phyloP scores from a whole-genome alignment of 2,329 filamentous ascomycete genomes.

The Aspergillus pseudotamarii region DNA sequence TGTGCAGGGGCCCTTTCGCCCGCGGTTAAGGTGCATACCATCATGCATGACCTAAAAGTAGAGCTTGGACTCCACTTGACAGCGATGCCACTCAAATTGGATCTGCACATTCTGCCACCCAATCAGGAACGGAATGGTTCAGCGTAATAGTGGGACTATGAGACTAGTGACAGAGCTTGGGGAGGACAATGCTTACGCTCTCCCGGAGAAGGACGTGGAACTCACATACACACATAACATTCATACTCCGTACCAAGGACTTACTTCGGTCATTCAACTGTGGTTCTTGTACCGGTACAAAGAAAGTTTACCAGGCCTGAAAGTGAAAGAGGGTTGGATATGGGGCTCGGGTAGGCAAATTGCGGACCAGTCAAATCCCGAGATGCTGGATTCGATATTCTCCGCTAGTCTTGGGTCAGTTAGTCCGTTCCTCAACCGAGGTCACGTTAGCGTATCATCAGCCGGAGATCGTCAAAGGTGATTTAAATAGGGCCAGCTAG shows the following conservation, averaged over 20 bases:
- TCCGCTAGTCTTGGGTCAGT: not conserved
- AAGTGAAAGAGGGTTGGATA: not conserved
- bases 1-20: constrained; percentile 9
- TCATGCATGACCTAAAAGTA: constrained; percentile 13
- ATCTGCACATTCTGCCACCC: constrained; percentile 12
- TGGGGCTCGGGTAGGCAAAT: not conserved
- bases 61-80: constrained; percentile 13
- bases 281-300: not conserved
- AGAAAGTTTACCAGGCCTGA: not conserved
- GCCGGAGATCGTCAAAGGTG: not conserved
- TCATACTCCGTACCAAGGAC: not conserved
- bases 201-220: not conserved
- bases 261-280: not conserved
- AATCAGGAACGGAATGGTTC: not conserved
- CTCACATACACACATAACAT: not conserved
- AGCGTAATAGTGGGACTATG: not conserved
- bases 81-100: constrained; percentile 15
- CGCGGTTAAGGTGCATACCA: constrained; percentile 1
- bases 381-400: not conserved
- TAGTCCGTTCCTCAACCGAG: not conserved
- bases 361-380: constrained; percentile 2
- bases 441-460: not conserved
- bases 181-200: not conserved
- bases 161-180: not conserved
- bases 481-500: not conserved